Conservation (phyloP, 176 grass and related monocot species). For the Aegilops tauschii region DNA sequence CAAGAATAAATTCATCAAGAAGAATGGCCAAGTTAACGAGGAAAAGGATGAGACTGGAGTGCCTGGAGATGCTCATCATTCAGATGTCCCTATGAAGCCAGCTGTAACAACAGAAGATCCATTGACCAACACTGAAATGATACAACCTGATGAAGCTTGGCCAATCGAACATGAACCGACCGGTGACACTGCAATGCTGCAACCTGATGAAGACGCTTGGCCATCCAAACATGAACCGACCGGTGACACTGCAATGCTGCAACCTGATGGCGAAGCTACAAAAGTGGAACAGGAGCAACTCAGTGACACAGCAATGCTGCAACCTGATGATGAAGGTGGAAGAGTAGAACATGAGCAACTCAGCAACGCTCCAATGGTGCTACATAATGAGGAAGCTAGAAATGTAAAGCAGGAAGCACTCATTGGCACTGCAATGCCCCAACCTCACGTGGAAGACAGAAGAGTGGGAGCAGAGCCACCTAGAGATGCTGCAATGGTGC, state of each 20-base stretch:
- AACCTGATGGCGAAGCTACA: not conserved
- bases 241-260: not conserved
- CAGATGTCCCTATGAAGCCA: conserved; percentile 18
- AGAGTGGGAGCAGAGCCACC: not conserved
- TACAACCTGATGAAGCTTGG: not conserved
- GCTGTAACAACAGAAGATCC: not conserved
- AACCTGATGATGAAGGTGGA: not conserved
- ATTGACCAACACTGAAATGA: not conserved
- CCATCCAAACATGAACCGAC: not conserved
- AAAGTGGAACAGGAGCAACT: not conserved
- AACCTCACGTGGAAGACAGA: not conserved
- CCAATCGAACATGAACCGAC: not conserved
- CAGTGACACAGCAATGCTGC: not conserved
- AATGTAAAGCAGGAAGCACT: conserved; percentile 13
- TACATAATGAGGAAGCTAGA: not conserved
- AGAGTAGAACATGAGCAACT: not conserved
- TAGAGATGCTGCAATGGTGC: not conserved
- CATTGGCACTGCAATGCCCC: not conserved
- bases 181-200: not conserved
- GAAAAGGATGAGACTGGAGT: conserved; percentile 37
- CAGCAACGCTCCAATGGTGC: not conserved
- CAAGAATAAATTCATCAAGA: conserved; percentile 53
- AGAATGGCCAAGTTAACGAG: conserved; percentile 29
- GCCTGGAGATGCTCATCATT: conserved; percentile 22
- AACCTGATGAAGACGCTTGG: not conserved